Evolutionary conservation across 495 filamentous ascomycete genomes (phyloP), one percentile per base, ranked within the genome.

Genomic region (Xylaria grammica): DNA sequence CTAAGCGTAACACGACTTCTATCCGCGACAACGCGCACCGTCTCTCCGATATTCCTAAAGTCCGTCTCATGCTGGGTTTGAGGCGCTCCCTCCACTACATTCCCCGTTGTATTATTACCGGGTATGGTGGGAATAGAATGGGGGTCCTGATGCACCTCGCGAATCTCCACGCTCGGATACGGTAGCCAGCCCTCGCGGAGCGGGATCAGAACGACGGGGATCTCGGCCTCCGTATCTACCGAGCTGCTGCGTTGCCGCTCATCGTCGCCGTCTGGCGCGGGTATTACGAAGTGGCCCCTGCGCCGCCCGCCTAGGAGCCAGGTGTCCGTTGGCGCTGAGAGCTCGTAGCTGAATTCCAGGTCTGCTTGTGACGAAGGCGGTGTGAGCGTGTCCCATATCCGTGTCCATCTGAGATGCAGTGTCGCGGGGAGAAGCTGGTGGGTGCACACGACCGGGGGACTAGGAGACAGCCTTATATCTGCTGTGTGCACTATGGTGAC

Each of bases 231-330:
- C 13, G 78, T 81, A 32, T 74, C 77, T 19, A 71, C 60, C 7
- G 72, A 74, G 34, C 71, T 75, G 29, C 70, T 72, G 65, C 89
- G 83, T 0, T 60, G 76, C 62, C 76, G 64, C 38, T 75, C 85
- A 29, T 68, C 64, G 26, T 70, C 64, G 36, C 24, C 15, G 5
- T 49, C 36, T 0, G 65, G 54, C n/a, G 71, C 69, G 4, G 78
- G 80, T 27, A 86, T 87, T 2, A 85, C 83, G 74, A 96, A 97
- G 66, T 92, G 90, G 0, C 86, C 89, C 62, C 90, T 89, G 24
- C 91, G 83, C 38, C 88, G 84, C 0, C 96, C 95, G 30, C 92
- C 93, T 4, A 98, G 77, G 1, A 96, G 83, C 94, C 94, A 99
- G 1, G 81, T 80, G 13, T 96, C 93, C 0, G 86, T 75, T 36